Percentiles rank a stretch among this genome's conserved stretches.
Conservation (phyloP, 768 basidiomycete species). For the Pisolithus marmoratus region DNA sequence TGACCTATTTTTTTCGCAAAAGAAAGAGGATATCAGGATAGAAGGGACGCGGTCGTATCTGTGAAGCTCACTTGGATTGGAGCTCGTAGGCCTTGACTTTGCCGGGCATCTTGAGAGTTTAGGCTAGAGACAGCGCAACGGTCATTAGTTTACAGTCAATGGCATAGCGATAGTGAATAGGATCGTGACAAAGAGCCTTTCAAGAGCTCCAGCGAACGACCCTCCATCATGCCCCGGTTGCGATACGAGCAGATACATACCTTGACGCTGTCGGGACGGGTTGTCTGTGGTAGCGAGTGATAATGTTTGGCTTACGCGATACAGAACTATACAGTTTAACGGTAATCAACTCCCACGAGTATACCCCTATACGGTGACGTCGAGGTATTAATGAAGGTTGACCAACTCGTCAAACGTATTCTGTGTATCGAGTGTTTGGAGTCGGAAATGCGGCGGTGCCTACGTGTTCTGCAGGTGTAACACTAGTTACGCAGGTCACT, state of each 20-base stretch:
- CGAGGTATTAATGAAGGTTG: no score
- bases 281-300: slow-evolving; percentile 22
- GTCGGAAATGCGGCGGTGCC: no score
- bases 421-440: no score
- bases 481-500: no score
- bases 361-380: no score
- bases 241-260: slow-evolving; percentile 22
- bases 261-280: slow-evolving; percentile 30
- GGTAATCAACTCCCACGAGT: slow-evolving; percentile 38
- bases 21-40: slow-evolving; percentile 8
- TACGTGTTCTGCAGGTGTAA: no score
- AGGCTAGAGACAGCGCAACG: slow-evolving; percentile 13
- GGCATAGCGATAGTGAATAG: not conserved
- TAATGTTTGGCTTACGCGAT: slow-evolving; percentile 25
- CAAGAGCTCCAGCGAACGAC: not conserved
- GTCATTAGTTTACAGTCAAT: not conserved
- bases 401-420: no score
- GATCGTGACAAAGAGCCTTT: no score
- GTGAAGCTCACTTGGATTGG: slow-evolving; percentile 75
- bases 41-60: not conserved
- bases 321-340: slow-evolving; percentile 36
- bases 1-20: slow-evolving; percentile 49
- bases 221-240: not conserved
- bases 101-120: slow-evolving; percentile 62
- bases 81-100: slow-evolving; percentile 97